Percentiles rank a stretch among this genome's conserved stretches.
phyloP scores from a whole-genome alignment of 805 yeast species.

The Wickerhamiella sergipiensis region DNA sequence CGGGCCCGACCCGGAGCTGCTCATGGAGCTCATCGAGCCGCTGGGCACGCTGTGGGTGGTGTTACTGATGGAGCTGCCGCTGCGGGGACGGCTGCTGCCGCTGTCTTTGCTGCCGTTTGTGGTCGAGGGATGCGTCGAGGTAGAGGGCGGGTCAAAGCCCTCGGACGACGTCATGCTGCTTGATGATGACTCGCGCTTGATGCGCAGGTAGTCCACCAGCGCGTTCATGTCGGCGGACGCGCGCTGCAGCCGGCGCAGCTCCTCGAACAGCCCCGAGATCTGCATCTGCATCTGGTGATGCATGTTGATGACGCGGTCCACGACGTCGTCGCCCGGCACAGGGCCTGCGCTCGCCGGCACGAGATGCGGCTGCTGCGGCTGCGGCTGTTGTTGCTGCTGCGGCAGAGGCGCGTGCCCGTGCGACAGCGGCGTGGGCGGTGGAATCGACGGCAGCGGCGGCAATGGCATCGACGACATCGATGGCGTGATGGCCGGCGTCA shows the following conservation, averaged over 20 bases:
- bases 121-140: not conserved
- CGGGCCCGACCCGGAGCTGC: not conserved
- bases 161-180: not conserved
- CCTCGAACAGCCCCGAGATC: not conserved
- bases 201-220: not conserved
- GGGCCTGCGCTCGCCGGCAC: not conserved
- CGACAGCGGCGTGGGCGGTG: not conserved
- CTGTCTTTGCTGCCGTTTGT: not conserved
- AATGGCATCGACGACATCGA: not conserved
- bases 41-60: conserved; percentile 1
- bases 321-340: not conserved
- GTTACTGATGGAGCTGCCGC: conserved; percentile 1
- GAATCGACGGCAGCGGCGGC: not conserved
- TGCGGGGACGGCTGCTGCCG: conserved; percentile 1
- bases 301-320: not conserved
- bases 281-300: not conserved
- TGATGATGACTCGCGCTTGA: not conserved
- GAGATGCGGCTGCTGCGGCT: not conserved
- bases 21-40: not conserved
- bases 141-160: not conserved
- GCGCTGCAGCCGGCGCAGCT: not conserved
- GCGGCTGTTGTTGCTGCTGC: not conserved
- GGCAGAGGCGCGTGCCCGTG: not conserved
- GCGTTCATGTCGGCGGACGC: not conserved
- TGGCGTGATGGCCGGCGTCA: not conserved